Evolutionary conservation across 192 early-diverging fungal genomes (phyloP), one percentile per base, ranked within the genome.

Genomic region (Podila clonocystis): DNA sequence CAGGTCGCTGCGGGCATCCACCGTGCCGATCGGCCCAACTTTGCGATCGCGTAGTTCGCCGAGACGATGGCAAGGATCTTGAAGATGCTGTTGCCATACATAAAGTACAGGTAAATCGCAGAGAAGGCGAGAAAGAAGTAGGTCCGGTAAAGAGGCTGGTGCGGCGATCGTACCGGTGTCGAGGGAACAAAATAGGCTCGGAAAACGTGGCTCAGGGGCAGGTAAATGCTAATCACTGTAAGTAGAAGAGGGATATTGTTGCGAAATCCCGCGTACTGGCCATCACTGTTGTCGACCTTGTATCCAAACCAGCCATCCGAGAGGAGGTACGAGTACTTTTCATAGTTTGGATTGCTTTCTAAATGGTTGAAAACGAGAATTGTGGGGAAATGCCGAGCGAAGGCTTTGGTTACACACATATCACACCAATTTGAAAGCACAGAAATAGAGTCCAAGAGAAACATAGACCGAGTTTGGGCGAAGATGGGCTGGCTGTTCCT

Each of bases 81-180:
- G 41, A 97, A 52, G 3, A 91, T 50, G 17, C 91, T 92, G 50
- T 89, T 83, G 7, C 96, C 97, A 65, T 93, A 91, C n/a, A 96
- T 83, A 24, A 89, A 88, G 19, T 85, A 68, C 9, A 94, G 80
- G 68, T 94, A 94, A 20, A 89, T 68, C 17, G 86, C 60, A 1
- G 92, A 91, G 50, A 93, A 91, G 5, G 73, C 50, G 6, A 94
- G 67, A 20, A 88, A 86, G 65, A 91, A 90, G 71, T 86, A 89
- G 15, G 84, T 74, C 15, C 84, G 68, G 58, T 64, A 68, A 4
- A 80, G 64, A 5, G 60, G 59, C 8, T 72, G 77, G 30, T 57
- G 65, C 0, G 69, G 61, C 5, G 65, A 34, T 19, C 33, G 48
- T 5, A 50, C 55, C 11, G 65, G 68, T 8, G 76, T 59, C 13